A percentile compares a stretch with the other conserved stretches of the same genome.
phyloP scores from a whole-genome alignment of 1,139 yeast genomes.

The Maudiozyma humilis region DNA sequence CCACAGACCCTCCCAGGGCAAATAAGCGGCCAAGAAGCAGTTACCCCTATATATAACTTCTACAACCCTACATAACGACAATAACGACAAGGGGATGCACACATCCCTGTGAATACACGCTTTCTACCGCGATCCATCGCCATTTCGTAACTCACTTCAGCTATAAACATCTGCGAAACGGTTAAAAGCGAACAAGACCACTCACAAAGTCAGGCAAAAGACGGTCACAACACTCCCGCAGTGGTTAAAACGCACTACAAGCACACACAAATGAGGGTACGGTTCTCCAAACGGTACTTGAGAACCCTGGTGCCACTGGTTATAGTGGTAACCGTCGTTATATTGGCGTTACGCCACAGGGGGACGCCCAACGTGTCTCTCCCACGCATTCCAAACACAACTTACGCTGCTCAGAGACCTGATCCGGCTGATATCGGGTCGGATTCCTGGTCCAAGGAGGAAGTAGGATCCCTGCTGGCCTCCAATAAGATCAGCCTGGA shows the following conservation, averaged over 20 bases:
- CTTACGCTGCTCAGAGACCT: background rate
- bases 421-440: background rate
- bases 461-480: background rate
- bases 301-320: background rate
- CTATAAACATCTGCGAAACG: too few species aligned
- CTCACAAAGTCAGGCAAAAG: too few species aligned
- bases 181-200: too few species aligned
- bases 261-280: background rate
- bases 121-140: too few species aligned
- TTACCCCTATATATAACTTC: background rate
- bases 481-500: conserved; percentile 1
- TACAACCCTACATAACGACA: background rate
- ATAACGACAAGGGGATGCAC: background rate
- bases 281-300: background rate
- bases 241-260: too few species aligned
- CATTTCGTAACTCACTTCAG: too few species aligned
- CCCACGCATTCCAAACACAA: background rate
- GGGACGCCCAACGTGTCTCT: background rate
- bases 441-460: background rate
- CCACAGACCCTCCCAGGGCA: conserved; percentile 13
- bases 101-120: background rate
- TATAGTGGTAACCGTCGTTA: background rate
- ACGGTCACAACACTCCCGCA: too few species aligned
- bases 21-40: too few species aligned
- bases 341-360: background rate